A percentile compares a stretch with the other conserved stretches of the same genome.
Evolutionary conservation across 257 asterid species (phyloP).

Genomic region (Scutellaria minor): DNA sequence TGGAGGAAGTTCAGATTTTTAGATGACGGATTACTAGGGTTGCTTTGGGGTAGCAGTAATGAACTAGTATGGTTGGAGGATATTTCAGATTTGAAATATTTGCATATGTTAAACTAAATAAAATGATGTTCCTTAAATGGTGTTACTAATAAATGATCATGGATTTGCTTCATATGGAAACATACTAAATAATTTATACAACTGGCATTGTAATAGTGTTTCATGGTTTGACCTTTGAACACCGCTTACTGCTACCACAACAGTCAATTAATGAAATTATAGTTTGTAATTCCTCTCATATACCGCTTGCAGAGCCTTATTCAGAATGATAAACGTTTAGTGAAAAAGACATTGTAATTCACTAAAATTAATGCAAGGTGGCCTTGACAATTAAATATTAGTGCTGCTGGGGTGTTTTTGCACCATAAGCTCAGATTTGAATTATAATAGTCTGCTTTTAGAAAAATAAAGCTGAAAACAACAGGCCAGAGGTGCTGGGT

Average conservation of each 20-base stretch:
- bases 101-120: conserved; percentile 46
- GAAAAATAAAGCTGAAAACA: not conserved
- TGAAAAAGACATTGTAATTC: not conserved
- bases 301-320: not conserved
- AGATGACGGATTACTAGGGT: not conserved
- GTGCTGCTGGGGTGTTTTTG: not conserved
- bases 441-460: not conserved
- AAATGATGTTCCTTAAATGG: not conserved
- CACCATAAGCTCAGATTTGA: not conserved
- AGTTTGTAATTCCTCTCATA: not conserved
- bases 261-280: not conserved
- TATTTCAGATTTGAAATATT: conserved; percentile 2
- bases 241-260: not conserved
- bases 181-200: not conserved
- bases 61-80: conserved; percentile 9
- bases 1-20: not conserved
- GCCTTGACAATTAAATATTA: no score
- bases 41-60: not conserved
- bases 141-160: not conserved
- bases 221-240: not conserved
- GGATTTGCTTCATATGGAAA: not conserved
- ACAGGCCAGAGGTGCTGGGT: not conserved
- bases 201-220: not conserved
- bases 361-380: not conserved
- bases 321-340: not conserved